Percentiles rank a stretch among this genome's conserved stretches.
These are phyloP conservation scores for Rhodotorula sp. DNA, from an alignment of 1,284 basidiomycete species.

Conservation along the genomic window DNA sequence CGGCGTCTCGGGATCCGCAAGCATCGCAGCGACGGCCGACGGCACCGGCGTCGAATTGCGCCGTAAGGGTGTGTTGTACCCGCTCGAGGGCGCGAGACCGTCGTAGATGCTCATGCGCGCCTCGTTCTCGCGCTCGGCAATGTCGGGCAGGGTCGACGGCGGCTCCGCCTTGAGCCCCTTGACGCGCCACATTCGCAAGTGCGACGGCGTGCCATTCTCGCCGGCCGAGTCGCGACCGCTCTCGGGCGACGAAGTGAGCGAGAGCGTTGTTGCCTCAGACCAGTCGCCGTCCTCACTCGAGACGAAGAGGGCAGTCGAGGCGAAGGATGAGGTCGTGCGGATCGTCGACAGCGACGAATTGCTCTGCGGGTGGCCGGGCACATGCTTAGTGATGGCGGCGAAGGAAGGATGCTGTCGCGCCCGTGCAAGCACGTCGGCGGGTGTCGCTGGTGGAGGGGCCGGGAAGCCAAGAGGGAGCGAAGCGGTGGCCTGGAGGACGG, in stretches of 20 bases:
- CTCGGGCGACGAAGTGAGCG: conserved; percentile 31
- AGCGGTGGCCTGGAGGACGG: neutral
- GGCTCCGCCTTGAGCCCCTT: conserved; percentile 11
- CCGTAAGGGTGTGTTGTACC: conserved; percentile 3
- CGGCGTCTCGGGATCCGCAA: conserved; percentile 35
- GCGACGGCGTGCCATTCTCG: conserved; percentile 1
- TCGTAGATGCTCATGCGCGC: conserved; percentile 12
- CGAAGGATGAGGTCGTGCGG: conserved; percentile 38
- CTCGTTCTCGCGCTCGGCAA: conserved; percentile 28
- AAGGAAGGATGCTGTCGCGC: conserved; percentile 16
- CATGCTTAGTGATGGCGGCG: neutral
- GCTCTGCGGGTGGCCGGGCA: conserved; percentile 3
- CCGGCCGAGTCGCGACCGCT: conserved; percentile 18
- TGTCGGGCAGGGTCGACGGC: conserved; percentile 11
- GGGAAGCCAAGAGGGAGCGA: conserved; percentile 22
- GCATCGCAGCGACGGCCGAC: conserved; percentile 24
- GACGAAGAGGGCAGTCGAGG: conserved; percentile 34
- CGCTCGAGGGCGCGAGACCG: neutral
- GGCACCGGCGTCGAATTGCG: conserved; percentile 38
- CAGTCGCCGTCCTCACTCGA: conserved; percentile 32
- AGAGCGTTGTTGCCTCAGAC: conserved; percentile 28
- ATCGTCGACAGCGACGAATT: conserved; percentile 33
- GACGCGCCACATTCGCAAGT: conserved; percentile 31
- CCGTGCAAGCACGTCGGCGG: neutral
- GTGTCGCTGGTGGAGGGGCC: neutral